Base-by-base conservation (phyloP, 768 basidiomycete genomes). In the Russula sp. region DNA sequence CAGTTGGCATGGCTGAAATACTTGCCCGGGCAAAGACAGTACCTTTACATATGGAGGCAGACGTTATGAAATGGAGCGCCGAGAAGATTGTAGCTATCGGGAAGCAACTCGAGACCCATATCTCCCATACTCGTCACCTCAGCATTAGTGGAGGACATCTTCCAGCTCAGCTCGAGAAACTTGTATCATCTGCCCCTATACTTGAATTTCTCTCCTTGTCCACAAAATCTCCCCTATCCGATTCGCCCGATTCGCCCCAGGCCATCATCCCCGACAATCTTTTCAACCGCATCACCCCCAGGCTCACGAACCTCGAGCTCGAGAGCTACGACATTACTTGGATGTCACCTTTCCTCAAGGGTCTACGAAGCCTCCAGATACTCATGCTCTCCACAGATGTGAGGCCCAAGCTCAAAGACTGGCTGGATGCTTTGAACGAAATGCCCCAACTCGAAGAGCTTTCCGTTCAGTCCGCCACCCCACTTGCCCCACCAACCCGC, bases 341-440 rank as follows among this genome's bases (percentile, higher is more conserved):
- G 54, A 56, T 28, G 38, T 56, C 54, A 5, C 26, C 66, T 20
- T 34, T 64, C 26, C 44, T 67, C 10, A 59, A 38, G 28, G 26
- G 54, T 36, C 18, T 67, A 16, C 38, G 14, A 32, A 32, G 18
- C 14, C 54, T 67, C 13, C 20, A 63, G 40, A 59, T 67, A 44
- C 5, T 42, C 2, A 34, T 9, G 9, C 32, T 50, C 20, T 63
- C 44, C 13, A 22, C 4, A 36, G n/a, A 20, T 16, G 9, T 8
- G 5, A 50, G 57, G 22, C 65, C 52, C 22, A 59, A 9, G 18
- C 54, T 62, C 16, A 34, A 34, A 8, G 42, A 52, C n/a, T 66
- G 61, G 61, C 48, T 67, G 30, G 53, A 57, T 40, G 63, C 66
- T 14, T 59, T 67, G 24, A 38, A 57, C 2, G 42, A 42, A 38